These are phyloP conservation scores for Plasmopara muralis DNA, from an alignment of 352 stramenopile species.

Conservation along the genomic window DNA sequence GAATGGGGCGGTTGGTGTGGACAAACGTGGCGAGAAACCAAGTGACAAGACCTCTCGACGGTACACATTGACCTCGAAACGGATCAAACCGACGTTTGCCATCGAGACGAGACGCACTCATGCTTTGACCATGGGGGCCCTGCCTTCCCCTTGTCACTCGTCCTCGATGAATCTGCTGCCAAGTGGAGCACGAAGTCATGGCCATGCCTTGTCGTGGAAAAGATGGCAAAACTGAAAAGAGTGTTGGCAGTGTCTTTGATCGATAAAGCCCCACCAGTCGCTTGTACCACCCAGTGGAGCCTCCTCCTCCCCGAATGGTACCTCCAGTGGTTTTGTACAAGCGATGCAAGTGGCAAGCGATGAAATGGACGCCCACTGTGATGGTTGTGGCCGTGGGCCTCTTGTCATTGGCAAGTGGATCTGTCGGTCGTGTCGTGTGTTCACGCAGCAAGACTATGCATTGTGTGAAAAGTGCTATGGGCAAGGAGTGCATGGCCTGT, in stretches of 20 bases:
- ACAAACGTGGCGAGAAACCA: slow-evolving; percentile 17
- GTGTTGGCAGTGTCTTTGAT: slow-evolving; percentile 64
- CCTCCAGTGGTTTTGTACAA: background rate
- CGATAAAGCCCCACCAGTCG: slow-evolving; percentile 43
- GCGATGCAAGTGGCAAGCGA: slow-evolving; percentile 11
- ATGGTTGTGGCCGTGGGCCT: slow-evolving; percentile 54
- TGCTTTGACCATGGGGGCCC: slow-evolving; percentile 28
- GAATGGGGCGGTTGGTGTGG: slow-evolving; percentile 10
- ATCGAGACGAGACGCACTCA: slow-evolving; percentile 27
- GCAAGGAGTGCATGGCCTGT: slow-evolving; percentile 61
- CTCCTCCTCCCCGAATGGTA: slow-evolving; percentile 8
- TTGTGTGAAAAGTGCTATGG: slow-evolving; percentile 75
- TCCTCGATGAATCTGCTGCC: no score
- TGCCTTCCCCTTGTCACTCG: slow-evolving; percentile 29
- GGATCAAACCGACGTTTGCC: slow-evolving; percentile 22
- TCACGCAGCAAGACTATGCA: slow-evolving; percentile 45
- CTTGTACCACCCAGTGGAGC: slow-evolving; percentile 16
- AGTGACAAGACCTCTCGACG: slow-evolving; percentile 24
- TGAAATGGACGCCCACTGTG: slow-evolving; percentile 51
- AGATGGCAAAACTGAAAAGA: slow-evolving; percentile 74
- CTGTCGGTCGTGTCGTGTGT: slow-evolving; percentile 49
- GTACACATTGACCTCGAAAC: slow-evolving; percentile 34
- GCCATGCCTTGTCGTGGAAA: slow-evolving; percentile 21
- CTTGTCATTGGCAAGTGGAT: slow-evolving; percentile 53
- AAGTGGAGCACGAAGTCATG: slow-evolving; percentile 23